Conservation (phyloP, 2,329 filamentous ascomycete species). For the Thelonectria blattea region DNA sequence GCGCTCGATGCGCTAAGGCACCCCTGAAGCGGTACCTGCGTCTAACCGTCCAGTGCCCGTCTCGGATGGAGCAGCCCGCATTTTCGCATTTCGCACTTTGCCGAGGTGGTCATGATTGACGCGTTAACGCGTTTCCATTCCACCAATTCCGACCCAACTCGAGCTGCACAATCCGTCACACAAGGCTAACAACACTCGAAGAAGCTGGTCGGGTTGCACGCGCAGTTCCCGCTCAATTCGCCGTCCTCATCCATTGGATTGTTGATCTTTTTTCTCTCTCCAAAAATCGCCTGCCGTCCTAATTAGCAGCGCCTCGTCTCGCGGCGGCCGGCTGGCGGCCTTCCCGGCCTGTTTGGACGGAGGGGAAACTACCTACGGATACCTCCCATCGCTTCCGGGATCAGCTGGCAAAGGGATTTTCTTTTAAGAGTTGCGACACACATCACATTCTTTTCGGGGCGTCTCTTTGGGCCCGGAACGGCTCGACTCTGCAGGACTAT, state of each 20-base stretch:
- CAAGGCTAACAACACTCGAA: background rate
- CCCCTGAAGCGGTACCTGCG: background rate
- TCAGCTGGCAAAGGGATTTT: no score
- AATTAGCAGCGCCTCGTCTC: no score
- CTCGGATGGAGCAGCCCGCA: constrained; percentile 5
- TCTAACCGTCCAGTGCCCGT: constrained; percentile 12
- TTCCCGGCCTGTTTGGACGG: no score
- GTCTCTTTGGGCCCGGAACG: no score
- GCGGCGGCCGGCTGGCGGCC: no score
- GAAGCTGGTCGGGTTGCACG: constrained; percentile 3
- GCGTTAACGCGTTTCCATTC: constrained; percentile 22
- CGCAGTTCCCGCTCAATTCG: background rate
- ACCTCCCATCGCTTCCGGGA: no score
- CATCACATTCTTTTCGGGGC: no score
- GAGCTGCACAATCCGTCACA: constrained; percentile 5
- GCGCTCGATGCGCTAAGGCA: constrained; percentile 7
- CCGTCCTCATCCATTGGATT: no score
- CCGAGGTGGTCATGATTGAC: constrained; percentile 14
- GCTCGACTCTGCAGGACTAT: background rate
- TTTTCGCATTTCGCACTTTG: constrained; percentile 10
- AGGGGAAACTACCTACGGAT: no score
- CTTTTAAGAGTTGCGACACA: no score
- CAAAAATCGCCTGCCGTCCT: no score
- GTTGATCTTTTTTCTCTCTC: no score
- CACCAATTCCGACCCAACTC: constrained; percentile 2